These are phyloP conservation scores for Phytophthora idaei DNA, from an alignment of 352 stramenopile genomes.

Conservation along the genomic window DNA sequence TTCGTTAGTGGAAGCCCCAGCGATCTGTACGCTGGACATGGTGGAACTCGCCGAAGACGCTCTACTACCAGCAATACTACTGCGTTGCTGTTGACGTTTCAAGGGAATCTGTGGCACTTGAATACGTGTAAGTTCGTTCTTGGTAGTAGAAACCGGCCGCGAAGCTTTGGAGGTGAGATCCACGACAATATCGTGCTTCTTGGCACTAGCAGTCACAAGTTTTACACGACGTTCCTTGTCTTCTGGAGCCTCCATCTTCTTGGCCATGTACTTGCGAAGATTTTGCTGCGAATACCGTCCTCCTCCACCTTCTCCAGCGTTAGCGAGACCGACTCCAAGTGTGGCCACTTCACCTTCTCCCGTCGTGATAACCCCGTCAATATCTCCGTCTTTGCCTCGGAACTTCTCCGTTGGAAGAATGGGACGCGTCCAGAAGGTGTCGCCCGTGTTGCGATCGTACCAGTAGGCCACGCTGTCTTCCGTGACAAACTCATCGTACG, in stretches of 20 bases:
- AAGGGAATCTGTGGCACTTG: slow-evolving; percentile 63
- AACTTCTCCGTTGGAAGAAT: slow-evolving; percentile 82
- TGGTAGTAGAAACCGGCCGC: slow-evolving; percentile 4
- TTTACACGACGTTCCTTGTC: slow-evolving; percentile 65
- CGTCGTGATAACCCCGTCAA: slow-evolving; percentile 85
- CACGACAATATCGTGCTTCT: slow-evolving; percentile 66
- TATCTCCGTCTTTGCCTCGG: slow-evolving; percentile 69
- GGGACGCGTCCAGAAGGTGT: slow-evolving; percentile 93
- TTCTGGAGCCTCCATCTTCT: slow-evolving; percentile 78
- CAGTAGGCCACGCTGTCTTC: slow-evolving; percentile 93
- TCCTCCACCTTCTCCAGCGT: slow-evolving; percentile 39
- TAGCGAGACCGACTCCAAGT: slow-evolving; percentile 60
- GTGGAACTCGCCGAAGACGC: slow-evolving; percentile 29
- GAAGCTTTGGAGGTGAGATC: slow-evolving; percentile 27
- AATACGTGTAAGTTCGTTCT: slow-evolving; percentile 51
- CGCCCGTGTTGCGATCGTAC: slow-evolving; percentile 76
- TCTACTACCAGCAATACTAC: slow-evolving; percentile 8
- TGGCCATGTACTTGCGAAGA: slow-evolving; percentile 87
- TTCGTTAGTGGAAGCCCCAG: slow-evolving; percentile 6
- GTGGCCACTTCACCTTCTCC: slow-evolving; percentile 74
- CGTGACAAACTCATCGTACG: slow-evolving; percentile 91
- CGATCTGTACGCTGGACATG: slow-evolving; percentile 25
- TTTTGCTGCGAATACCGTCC: slow-evolving; percentile 66
- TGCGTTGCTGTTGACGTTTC: slow-evolving; percentile 20
- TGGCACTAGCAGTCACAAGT: slow-evolving; percentile 57